These are phyloP conservation scores for Acanthamoeba castellanii DNA, from an alignment of 208 protist species.

Conservation along the genomic window DNA sequence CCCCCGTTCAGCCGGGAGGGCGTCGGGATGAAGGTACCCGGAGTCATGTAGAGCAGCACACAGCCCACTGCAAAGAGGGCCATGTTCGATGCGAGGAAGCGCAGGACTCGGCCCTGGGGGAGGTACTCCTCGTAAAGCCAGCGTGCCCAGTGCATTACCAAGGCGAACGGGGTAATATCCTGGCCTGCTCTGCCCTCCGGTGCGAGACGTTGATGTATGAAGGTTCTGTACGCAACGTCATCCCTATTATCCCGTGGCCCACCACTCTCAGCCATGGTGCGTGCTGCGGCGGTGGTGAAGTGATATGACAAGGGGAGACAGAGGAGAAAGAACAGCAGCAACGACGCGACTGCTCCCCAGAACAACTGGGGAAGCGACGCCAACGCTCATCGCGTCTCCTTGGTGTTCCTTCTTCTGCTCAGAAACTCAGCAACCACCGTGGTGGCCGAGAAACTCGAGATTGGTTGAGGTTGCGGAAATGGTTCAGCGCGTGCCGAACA, in stretches of 20 bases:
- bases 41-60: background rate
- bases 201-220: background rate
- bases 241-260: background rate
- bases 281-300: background rate
- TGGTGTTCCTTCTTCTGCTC: too few species aligned
- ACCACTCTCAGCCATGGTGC: background rate
- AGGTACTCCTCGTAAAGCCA: conserved; percentile 15
- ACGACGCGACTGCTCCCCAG: too few species aligned
- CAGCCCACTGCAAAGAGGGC: background rate
- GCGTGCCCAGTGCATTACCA: background rate
- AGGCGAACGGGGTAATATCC: background rate
- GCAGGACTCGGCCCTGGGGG: background rate
- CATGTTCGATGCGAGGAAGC: background rate
- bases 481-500: background rate
- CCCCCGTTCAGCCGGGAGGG: background rate
- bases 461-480: too few species aligned
- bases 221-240: background rate
- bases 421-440: too few species aligned
- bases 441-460: too few species aligned
- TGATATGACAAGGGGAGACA: background rate
- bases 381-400: too few species aligned
- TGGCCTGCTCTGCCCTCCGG: background rate
- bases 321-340: background rate
- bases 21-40: background rate
- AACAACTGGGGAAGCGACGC: too few species aligned